Evolutionary conservation across 257 asterid species (phyloP), one percentile per base, ranked within the genome.

Genomic region (Ilex asprella): DNA sequence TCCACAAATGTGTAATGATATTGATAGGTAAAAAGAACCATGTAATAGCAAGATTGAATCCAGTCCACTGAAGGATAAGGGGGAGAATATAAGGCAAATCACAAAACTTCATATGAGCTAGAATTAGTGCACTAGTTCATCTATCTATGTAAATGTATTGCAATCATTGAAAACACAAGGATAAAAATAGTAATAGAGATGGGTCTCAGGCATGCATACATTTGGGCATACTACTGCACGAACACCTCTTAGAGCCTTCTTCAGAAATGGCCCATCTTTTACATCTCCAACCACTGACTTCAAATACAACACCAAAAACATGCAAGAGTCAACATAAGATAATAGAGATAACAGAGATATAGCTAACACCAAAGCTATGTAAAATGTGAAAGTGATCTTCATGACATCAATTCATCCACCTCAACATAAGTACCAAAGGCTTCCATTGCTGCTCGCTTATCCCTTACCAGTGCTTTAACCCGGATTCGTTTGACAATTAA

Each of bases 351-450:
- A 15, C 56, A 44, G 58, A 30, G 46, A 47, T 56, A 21, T 30
- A 67, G 32, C 55, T 35, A 9, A n/a, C 1, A 2, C 47, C 46
- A 15, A 13, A 51, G 53, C 39, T 32, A 61, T 51, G 9, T 21
- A 66, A 35, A 27, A 15, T 14, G 16, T 30, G 27, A 35, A 35
- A 35, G 41, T 35, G 41, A 61, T 16, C 12, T 39, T 46, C 44
- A 27, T 43, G 5, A 58, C 13, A 14, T 39, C 14, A 15, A 61
- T 15, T 60, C 60, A 63, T 64, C 78, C 73, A 92, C 99, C 97
- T 92, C 95, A 74, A 92, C 99, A 70, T 89, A 92, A 62, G 96
- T 81, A 59, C 99, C 97, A 76, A 92, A 92, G 59, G 99, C 97
- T 81, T 86, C 97, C 84, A 84, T 64, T 61, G 99, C 91, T 71